phyloP scores from a whole-genome alignment of 2,329 filamentous ascomycete genomes.

The Colletotrichum cereale region DNA sequence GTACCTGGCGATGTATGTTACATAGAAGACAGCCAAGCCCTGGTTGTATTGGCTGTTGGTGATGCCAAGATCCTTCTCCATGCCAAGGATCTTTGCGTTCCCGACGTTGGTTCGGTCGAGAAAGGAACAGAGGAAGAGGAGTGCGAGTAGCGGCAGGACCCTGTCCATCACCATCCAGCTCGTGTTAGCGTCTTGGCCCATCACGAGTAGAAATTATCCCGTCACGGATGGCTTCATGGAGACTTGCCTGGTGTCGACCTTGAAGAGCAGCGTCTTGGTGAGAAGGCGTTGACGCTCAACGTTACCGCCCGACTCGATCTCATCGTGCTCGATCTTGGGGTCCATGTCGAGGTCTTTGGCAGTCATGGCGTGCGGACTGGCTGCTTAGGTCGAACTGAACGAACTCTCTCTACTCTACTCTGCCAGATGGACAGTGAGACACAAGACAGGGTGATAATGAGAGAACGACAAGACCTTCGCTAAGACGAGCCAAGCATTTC shows the following conservation, averaged over 20 bases:
- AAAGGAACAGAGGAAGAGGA: constrained; percentile 75
- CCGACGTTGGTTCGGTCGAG: constrained; percentile 80
- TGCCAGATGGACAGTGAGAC: neutral
- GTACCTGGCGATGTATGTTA: constrained; percentile 71
- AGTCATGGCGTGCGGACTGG: constrained; percentile 2
- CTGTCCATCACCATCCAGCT: constrained; percentile 49
- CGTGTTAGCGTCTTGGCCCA: constrained; percentile 9
- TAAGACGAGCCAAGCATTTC: constrained; percentile 21
- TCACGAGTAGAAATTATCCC: too few relatives aligned
- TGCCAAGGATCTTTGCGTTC: constrained; percentile 74
- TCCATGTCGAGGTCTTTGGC: constrained; percentile 34
- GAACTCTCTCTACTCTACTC: neutral
- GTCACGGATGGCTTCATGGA: too few relatives aligned
- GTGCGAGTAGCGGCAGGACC: constrained; percentile 71
- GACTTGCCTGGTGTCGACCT: constrained; percentile 46
- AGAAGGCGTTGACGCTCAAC: constrained; percentile 38
- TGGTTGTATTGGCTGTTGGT: constrained; percentile 73
- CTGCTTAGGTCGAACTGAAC: neutral
- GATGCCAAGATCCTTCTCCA: constrained; percentile 70
- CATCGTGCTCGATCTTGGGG: constrained; percentile 42
- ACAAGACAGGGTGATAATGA: neutral
- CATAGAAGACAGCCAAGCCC: constrained; percentile 74
- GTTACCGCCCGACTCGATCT: constrained; percentile 40
- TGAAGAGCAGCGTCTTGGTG: constrained; percentile 46
- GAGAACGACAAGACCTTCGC: constrained; percentile 20